Evolutionary conservation across 495 filamentous ascomycete species (phyloP).

Genomic region (Xylaria curta): DNA sequence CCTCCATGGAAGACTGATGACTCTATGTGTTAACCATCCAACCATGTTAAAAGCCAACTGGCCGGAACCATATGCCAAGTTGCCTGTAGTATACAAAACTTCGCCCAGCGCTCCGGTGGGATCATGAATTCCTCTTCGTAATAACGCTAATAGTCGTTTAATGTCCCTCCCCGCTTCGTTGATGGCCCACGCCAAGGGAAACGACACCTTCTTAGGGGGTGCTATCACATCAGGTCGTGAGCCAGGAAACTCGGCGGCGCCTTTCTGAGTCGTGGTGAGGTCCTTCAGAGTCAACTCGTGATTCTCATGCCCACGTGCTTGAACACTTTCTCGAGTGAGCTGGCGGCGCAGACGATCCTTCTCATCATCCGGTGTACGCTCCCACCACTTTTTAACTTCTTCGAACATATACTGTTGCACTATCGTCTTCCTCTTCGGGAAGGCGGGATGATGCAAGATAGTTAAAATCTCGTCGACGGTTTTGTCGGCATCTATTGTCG

Average conservation of each 20-base stretch:
- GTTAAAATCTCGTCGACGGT: conserved; percentile 70
- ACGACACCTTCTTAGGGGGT: conserved; percentile 15
- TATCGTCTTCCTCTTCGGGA: conserved; percentile 65
- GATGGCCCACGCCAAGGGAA: conserved; percentile 21
- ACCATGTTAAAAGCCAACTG: conserved; percentile 6
- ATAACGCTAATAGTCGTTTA: neutral
- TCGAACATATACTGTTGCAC: conserved; percentile 71
- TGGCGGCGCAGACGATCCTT: conserved; percentile 61
- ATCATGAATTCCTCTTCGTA: conserved; percentile 8
- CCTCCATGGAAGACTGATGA: neutral
- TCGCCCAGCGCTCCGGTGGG: neutral
- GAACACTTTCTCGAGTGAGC: conserved; percentile 68
- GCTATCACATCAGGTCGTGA: conserved; percentile 20
- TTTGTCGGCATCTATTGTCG: conserved; percentile 62
- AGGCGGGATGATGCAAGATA: conserved; percentile 75
- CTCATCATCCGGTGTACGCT: conserved; percentile 56
- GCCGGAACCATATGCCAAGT: conserved; percentile 16
- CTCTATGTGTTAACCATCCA: conserved; percentile 9
- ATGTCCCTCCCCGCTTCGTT: conserved; percentile 14
- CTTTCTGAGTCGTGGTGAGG: conserved; percentile 14
- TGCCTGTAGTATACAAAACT: neutral
- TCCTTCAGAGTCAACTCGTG: conserved; percentile 43
- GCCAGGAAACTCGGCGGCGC: conserved; percentile 25
- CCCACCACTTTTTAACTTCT: conserved; percentile 72
- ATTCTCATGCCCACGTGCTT: conserved; percentile 70